Conservation (phyloP, 352 stramenopile species). For the Globisporangium cystogenes region DNA sequence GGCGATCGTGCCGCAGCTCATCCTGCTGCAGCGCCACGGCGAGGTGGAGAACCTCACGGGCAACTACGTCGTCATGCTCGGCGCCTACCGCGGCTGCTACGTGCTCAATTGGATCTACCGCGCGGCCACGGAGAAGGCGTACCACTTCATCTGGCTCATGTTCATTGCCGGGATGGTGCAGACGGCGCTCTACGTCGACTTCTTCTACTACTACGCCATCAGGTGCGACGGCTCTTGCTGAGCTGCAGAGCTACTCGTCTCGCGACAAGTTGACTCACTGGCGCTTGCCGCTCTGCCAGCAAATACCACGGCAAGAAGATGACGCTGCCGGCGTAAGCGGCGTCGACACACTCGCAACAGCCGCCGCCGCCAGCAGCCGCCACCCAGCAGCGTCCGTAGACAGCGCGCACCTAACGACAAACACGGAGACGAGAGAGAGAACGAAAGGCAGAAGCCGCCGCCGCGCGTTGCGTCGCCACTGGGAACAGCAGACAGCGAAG, state of each 20-base stretch:
- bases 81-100: slow-evolving; percentile 97
- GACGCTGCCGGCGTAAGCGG: slow-evolving; percentile 74
- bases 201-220: slow-evolving; percentile 99
- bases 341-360: too few relatives aligned
- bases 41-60: slow-evolving; percentile 99
- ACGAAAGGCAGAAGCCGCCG: background rate
- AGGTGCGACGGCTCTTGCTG: slow-evolving; percentile 44
- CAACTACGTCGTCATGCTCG: slow-evolving; percentile 99
- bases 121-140: slow-evolving; percentile 93
- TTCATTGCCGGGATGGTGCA: slow-evolving; percentile 98
- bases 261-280: too few relatives aligned
- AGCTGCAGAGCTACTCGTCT: too few relatives aligned
- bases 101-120: slow-evolving; percentile 99
- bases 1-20: slow-evolving; percentile 98
- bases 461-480: background rate
- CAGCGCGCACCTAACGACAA: background rate
- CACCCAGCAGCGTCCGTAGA: background rate
- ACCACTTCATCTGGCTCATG: slow-evolving; percentile 98
- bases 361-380: too few relatives aligned
- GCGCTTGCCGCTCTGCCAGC: slow-evolving; percentile 21
- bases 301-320: slow-evolving; percentile 91
- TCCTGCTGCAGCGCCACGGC: slow-evolving; percentile 97
- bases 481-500: background rate
- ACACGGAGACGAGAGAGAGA: background rate
- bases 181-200: slow-evolving; percentile 99